Evolutionary conservation across 2,329 filamentous ascomycete genomes (phyloP), one percentile per base, ranked within the genome.

Genomic region (Macrophomina phaseolina): DNA sequence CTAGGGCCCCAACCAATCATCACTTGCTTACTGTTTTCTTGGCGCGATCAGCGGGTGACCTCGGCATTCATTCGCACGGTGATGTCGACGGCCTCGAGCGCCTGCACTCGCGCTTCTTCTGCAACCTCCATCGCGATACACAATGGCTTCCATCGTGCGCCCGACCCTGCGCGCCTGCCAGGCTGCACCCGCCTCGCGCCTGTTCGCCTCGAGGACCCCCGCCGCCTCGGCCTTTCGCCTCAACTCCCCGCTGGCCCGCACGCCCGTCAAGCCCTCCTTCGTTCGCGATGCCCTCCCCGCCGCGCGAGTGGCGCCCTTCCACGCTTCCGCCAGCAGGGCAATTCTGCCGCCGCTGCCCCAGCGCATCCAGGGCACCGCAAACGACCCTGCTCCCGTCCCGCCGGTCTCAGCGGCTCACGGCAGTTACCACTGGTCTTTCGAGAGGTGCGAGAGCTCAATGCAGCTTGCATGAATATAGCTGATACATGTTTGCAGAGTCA

Each of bases 361-460:
- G 95, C 85, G 82, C 91, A 86, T 97, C 72, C 77, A 91, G 68
- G 93, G 93, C 81, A 89, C 87, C 73, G 86, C 94, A 77, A 99
- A 99, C 82, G 94, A 98, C 76, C 88, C 95, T 66, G 91, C 87
- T 38, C 88, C 87, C 46, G 81, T 97, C 30, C 94, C 93, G 53
- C 78, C 87, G 28, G 82, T 92, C 64, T 88, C 86, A 73, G 89
- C 94, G 49, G 84, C 89, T 66, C 92, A 99, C 83, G 95, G 95
- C 74, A 96, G 91, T 81, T 99, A 98, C 85, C 95, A 99, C 87
- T 99, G 95, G 95, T 92, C 91, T 68, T 97, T 97, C 76, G 95
- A 99, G 86, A 85, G 89, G 86, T 88, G 77, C 70, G 40, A 49
- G n/a, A 42, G 12, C 55, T n/a, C 18, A 48, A 16, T 45, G 74